phyloP scores from a whole-genome alignment of 352 stramenopile genomes.

The Blastocystis hominis region DNA sequence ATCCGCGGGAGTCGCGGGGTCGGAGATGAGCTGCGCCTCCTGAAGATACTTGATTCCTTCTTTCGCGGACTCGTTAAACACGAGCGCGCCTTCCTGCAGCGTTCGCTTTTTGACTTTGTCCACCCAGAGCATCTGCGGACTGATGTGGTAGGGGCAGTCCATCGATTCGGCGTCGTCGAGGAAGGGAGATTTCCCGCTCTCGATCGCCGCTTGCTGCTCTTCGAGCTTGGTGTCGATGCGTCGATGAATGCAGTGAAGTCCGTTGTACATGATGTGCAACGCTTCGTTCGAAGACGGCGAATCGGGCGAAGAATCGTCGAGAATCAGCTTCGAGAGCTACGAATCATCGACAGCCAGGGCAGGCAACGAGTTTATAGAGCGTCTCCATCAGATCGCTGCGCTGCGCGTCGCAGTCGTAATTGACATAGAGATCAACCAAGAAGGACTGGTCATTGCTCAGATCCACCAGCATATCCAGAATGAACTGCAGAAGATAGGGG shows the following conservation, averaged over 20 bases:
- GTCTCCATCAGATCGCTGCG: conserved; percentile 56
- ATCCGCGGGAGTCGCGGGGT: conserved; percentile 22
- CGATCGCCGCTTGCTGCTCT: conserved; percentile 25
- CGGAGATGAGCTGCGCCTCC: conserved; percentile 23
- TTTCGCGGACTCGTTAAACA: conserved; percentile 53
- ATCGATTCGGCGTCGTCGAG: not conserved
- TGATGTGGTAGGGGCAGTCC: conserved; percentile 34
- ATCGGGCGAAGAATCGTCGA: not conserved
- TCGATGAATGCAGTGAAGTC: conserved; percentile 26
- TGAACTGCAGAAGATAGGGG: not conserved
- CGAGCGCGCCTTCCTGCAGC: conserved; percentile 30
- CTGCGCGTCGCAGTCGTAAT: conserved; percentile 60
- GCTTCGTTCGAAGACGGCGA: not conserved
- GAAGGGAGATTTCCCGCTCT: not conserved
- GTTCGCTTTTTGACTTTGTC: conserved; percentile 56
- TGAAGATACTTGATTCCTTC: conserved; percentile 53
- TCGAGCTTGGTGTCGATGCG: conserved; percentile 30
- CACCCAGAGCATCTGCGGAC: conserved; percentile 49
- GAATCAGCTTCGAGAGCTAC: conserved; percentile 33
- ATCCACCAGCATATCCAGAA: conserved; percentile 57
- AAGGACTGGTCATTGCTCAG: conserved; percentile 52
- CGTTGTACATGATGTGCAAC: conserved; percentile 34
- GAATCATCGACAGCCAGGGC: not conserved
- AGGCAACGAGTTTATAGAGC: conserved; percentile 34
- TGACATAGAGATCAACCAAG: conserved; percentile 58